Base-by-base conservation (phyloP, 169 alveolate species). In the Plasmodium knowlesi region DNA sequence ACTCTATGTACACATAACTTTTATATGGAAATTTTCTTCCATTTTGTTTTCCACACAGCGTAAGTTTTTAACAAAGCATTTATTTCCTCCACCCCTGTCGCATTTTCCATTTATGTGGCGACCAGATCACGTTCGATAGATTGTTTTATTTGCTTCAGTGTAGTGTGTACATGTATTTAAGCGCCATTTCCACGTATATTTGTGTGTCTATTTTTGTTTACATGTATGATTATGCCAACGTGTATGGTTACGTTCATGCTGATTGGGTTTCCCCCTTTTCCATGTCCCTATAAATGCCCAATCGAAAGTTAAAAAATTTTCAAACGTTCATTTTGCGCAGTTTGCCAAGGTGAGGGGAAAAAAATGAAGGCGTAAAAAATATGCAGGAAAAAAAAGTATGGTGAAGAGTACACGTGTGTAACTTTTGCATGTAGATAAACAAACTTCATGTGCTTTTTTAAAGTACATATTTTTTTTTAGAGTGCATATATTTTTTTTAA, bases 31-130 rank as follows among this genome's bases (percentile, higher is more conserved):
- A 61, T 22, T 61, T 61, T 19, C 9, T 19, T 61, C 76, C 16
- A 61, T 61, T 61, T n/a, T 61, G 34, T 16, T 61, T n/a, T 61
- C 76, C 76, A 61, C 76, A 61, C 34, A 61, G 34, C 76, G 76
- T 61, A 61, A 19, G 34, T 9, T 19, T 61, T 61, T 61, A 61
- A 1, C 14, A 16, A 61, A 61, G 76, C 76, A 22, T 61, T 61
- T 61, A 61, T 22, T 61, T 61, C n/a, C 76, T 5, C 37, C 34
- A 22, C 22, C 76, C 5, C 14, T 22, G 28, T 4, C 37, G 34
- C 76, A 22, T 22, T n/a, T 61, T 16, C 76, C 14, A 61, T 61
- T 61, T 61, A 61, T 61, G 34, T 61, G 34, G 12, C 34, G 37
- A 22, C 37, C 37, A 61, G 0, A 61, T 61, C 76, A 19, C 28